Percentiles rank a stretch among this genome's conserved stretches.
These are phyloP conservation scores for Leishmania mexicana DNA, from an alignment of 208 protist genomes.

Conservation along the genomic window DNA sequence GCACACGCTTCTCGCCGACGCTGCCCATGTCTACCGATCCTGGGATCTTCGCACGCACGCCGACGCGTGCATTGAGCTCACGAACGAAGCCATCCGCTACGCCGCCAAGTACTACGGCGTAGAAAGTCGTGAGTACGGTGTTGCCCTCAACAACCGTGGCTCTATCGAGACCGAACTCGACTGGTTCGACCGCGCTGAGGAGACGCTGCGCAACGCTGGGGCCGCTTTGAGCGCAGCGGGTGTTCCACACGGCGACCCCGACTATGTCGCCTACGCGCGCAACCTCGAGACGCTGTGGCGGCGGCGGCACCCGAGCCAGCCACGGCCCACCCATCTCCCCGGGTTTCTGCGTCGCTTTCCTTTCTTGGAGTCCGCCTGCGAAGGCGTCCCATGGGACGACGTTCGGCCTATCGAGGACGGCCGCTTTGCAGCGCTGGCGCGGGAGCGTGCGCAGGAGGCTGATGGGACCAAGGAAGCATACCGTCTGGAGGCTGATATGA, in stretches of 20 bases:
- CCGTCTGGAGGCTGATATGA: slow-evolving; percentile 53
- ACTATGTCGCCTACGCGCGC: slow-evolving; percentile 69
- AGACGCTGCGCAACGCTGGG: slow-evolving; percentile 44
- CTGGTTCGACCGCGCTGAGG: slow-evolving; percentile 40
- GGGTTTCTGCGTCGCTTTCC: slow-evolving; percentile 61
- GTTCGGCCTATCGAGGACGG: slow-evolving; percentile 60
- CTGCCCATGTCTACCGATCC: slow-evolving; percentile 69
- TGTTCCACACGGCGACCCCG: slow-evolving; percentile 55
- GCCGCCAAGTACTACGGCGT: slow-evolving; percentile 54
- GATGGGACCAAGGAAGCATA: slow-evolving; percentile 25
- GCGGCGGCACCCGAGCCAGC: slow-evolving; percentile 15
- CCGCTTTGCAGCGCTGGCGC: slow-evolving; percentile 57
- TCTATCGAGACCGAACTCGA: slow-evolving; percentile 73
- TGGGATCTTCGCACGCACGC: slow-evolving; percentile 61
- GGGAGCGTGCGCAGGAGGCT: slow-evolving; percentile 33
- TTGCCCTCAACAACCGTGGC: slow-evolving; percentile 67
- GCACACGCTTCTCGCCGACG: slow-evolving; percentile 65
- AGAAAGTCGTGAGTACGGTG: slow-evolving; percentile 55
- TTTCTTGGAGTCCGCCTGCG: slow-evolving; percentile 47
- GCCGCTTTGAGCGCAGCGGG: slow-evolving; percentile 44
- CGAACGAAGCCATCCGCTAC: slow-evolving; percentile 59
- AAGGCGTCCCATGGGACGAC: slow-evolving; percentile 62
- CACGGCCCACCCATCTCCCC: slow-evolving; percentile 12
- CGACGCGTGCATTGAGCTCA: slow-evolving; percentile 56
- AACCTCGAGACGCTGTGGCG: slow-evolving; percentile 48